These are phyloP conservation scores for Setaria viridis DNA, from an alignment of 202 grass and related monocot genomes.

Conservation along the genomic window DNA sequence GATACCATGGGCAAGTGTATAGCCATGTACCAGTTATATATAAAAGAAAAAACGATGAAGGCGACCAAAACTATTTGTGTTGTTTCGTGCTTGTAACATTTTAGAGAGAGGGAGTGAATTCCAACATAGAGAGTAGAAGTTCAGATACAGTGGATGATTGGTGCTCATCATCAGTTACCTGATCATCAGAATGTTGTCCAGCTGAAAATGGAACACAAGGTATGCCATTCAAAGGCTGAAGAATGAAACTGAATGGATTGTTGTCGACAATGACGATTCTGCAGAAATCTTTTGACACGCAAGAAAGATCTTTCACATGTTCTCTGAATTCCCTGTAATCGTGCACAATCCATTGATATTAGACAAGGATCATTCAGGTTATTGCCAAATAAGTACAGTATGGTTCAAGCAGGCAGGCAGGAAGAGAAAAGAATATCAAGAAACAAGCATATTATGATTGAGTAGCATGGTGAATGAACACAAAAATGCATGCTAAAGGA, in stretches of 20 bases:
- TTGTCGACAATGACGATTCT: conserved; percentile 92
- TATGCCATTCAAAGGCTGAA: conserved; percentile 96
- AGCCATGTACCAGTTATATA: too few species aligned
- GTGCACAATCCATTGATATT: conserved; percentile 39
- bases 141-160: background rate
- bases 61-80: too few species aligned
- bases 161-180: conserved; percentile 60
- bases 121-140: background rate
- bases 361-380: conserved; percentile 14
- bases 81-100: too few species aligned
- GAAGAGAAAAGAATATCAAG: conserved; percentile 13
- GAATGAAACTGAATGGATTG: conserved; percentile 97
- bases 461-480: background rate
- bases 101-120: too few species aligned
- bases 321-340: conserved; percentile 84
- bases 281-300: conserved; percentile 72
- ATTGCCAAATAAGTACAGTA: background rate
- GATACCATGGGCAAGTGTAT: too few species aligned
- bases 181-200: conserved; percentile 75
- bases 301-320: conserved; percentile 99
- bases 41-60: too few species aligned
- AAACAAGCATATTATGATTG: background rate
- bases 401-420: background rate
- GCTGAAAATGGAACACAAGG: conserved; percentile 96
- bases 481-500: conserved; percentile 2